Evolutionary conservation across 2,329 filamentous ascomycete species (phyloP).

Genomic region (Curvularia eragrostidis): DNA sequence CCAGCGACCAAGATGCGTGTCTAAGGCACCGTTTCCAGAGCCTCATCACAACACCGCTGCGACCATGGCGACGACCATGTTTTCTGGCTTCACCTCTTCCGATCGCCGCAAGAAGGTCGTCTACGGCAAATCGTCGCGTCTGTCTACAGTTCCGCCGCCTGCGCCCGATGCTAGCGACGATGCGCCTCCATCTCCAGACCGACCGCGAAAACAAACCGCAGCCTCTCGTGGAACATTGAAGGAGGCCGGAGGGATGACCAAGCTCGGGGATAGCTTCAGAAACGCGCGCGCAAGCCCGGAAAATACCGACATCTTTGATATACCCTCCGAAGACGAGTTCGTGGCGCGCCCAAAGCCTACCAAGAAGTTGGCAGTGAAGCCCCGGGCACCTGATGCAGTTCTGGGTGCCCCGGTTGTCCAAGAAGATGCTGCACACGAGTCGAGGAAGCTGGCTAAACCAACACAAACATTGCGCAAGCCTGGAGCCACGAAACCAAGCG

Average conservation of each 20-base stretch:
- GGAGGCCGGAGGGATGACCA: constrained; percentile 10
- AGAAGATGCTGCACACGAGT: constrained; percentile 5
- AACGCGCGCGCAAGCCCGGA: constrained; percentile 17
- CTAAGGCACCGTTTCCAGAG: constrained; percentile 18
- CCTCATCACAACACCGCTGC: constrained; percentile 17
- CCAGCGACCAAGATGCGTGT: constrained; percentile 31
- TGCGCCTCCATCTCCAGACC: constrained; percentile 42
- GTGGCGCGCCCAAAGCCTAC: constrained; percentile 14
- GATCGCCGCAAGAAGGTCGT: constrained; percentile 48
- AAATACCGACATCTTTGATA: constrained; percentile 50
- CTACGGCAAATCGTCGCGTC: constrained; percentile 48
- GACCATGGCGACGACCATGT: constrained; percentile 36
- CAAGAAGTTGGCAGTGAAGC: constrained; percentile 26
- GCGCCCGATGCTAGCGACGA: constrained; percentile 29
- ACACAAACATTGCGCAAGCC: constrained; percentile 20
- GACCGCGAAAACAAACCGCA: constrained; percentile 35
- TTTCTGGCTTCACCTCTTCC: constrained; percentile 38
- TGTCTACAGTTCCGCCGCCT: constrained; percentile 21
- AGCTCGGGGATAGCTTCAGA: constrained; percentile 6
- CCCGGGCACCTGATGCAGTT: constrained; percentile 15
- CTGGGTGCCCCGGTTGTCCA: constrained; percentile 19
- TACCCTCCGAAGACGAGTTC: constrained; percentile 50
- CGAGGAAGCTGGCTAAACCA: constrained; percentile 9
- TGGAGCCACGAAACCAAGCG: constrained; percentile 12
- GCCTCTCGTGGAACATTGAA: constrained; percentile 17